Evolutionary conservation across 2,329 filamentous ascomycete genomes (phyloP).

Genomic region (Raffaelea arxii): DNA sequence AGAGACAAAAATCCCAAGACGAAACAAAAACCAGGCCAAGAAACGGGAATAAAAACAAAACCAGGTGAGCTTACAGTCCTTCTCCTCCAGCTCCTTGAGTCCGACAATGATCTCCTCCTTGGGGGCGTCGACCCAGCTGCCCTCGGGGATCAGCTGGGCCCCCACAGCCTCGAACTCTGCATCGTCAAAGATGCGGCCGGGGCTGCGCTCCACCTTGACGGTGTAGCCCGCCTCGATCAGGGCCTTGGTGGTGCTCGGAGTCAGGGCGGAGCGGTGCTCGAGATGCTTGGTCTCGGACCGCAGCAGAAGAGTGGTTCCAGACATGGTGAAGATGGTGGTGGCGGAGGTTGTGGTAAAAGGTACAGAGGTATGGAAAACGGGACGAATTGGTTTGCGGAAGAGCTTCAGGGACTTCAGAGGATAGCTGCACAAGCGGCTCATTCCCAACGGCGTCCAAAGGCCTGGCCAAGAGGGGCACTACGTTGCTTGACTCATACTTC

Average conservation of each 20-base stretch:
- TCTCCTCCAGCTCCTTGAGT: conserved; percentile 68
- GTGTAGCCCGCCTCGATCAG: conserved; percentile 61
- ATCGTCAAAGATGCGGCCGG: conserved; percentile 57
- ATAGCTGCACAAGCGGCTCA: too few species aligned
- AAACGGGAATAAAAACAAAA: too few species aligned
- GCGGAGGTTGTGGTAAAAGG: not conserved
- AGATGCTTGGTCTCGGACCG: conserved; percentile 16
- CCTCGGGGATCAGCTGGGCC: conserved; percentile 54
- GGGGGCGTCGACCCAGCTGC: conserved; percentile 59
- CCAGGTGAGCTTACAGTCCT: conserved; percentile 52
- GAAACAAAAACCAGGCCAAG: too few species aligned
- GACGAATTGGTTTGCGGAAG: too few species aligned
- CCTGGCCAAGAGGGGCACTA: too few species aligned
- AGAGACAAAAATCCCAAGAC: too few species aligned
- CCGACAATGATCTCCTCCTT: conserved; percentile 62
- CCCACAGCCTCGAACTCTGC: conserved; percentile 53
- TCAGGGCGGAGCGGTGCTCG: conserved; percentile 15
- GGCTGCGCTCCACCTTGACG: conserved; percentile 57
- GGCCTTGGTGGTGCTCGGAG: conserved; percentile 27
- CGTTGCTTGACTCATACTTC: not conserved
- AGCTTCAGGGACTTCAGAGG: too few species aligned
- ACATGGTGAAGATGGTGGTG: conserved; percentile 1
- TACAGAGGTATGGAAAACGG: too few species aligned
- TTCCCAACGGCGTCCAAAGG: too few species aligned
- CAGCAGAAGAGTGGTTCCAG: conserved; percentile 6